Evolutionary conservation across 1,284 basidiomycete species (phyloP).

Genomic region (Pseudozyma tsukubaensis): DNA sequence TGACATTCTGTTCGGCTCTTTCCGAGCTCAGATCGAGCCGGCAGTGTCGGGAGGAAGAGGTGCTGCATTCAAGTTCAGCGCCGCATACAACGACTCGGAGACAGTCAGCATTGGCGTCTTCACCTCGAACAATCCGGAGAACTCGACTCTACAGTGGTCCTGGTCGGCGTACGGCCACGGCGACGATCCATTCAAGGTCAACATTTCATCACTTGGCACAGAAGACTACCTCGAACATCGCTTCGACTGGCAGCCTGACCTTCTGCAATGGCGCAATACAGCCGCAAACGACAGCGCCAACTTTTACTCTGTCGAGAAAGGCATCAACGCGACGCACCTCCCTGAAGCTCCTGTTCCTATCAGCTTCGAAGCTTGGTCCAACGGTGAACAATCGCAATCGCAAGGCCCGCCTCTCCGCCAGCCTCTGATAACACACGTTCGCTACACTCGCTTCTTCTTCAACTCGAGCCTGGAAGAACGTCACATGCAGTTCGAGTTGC

Average conservation of each 20-base stretch:
- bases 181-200: slow-evolving; percentile 41
- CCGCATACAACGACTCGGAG: slow-evolving; percentile 53
- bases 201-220: slow-evolving; percentile 47
- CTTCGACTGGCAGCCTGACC: slow-evolving; percentile 57
- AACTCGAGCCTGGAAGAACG: slow-evolving; percentile 59
- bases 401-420: slow-evolving; percentile 50
- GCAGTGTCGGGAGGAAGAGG: slow-evolving; percentile 37
- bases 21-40: slow-evolving; percentile 54
- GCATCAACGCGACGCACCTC: slow-evolving; percentile 43
- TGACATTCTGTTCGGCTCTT: slow-evolving; percentile 62
- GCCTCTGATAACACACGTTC: slow-evolving; percentile 47
- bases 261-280: slow-evolving; percentile 53
- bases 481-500: slow-evolving; percentile 42
- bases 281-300: slow-evolving; percentile 43
- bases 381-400: slow-evolving; percentile 50
- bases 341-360: slow-evolving; percentile 49
- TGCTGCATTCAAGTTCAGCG: slow-evolving; percentile 51
- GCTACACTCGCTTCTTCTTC: slow-evolving; percentile 63
- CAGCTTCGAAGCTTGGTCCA: slow-evolving; percentile 56
- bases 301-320: slow-evolving; percentile 38
- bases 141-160: slow-evolving; percentile 53
- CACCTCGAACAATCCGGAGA: slow-evolving; percentile 39
- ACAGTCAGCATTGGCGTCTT: slow-evolving; percentile 47
- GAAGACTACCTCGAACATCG: slow-evolving; percentile 53
- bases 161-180: slow-evolving; percentile 48